phyloP scores from a whole-genome alignment of 805 yeast species.

The Starmerella vitae region DNA sequence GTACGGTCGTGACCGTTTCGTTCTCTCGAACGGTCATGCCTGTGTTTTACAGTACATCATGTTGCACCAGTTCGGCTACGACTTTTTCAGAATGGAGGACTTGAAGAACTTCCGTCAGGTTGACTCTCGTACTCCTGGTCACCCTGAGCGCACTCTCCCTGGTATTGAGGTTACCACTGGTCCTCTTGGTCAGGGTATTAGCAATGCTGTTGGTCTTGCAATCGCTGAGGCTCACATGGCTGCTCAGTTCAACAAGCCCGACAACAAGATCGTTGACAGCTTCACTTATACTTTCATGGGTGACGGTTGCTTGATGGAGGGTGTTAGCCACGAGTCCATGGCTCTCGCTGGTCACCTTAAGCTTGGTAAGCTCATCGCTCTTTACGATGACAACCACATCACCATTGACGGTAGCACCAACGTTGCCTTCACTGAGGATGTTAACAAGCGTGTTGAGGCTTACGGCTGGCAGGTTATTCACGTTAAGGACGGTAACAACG shows the following conservation, averaged over 20 bases:
- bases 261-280: slow-evolving; percentile 54
- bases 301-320: slow-evolving; percentile 98
- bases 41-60: slow-evolving; percentile 77
- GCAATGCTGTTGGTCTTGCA: slow-evolving; percentile 93
- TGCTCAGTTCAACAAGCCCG: slow-evolving; percentile 88
- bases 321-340: slow-evolving; percentile 86
- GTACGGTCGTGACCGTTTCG: slow-evolving; percentile 92
- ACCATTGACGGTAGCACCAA: slow-evolving; percentile 89
- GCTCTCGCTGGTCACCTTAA: slow-evolving; percentile 94
- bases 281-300: slow-evolving; percentile 74
- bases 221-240: slow-evolving; percentile 86
- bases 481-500: slow-evolving; percentile 71
- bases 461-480: slow-evolving; percentile 86
- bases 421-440: slow-evolving; percentile 89
- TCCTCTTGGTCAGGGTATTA: slow-evolving; percentile 96
- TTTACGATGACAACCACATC: slow-evolving; percentile 94
- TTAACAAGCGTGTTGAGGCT: slow-evolving; percentile 65
- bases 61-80: slow-evolving; percentile 77
- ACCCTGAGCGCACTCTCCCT: slow-evolving; percentile 82
- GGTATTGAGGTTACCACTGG: slow-evolving; percentile 98
- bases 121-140: slow-evolving; percentile 90
- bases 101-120: slow-evolving; percentile 82
- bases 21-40: slow-evolving; percentile 92
- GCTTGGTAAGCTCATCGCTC: slow-evolving; percentile 82
- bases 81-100: slow-evolving; percentile 58